Evolutionary conservation across 1,284 basidiomycete species (phyloP).

Genomic region (Leccinum fallax): DNA sequence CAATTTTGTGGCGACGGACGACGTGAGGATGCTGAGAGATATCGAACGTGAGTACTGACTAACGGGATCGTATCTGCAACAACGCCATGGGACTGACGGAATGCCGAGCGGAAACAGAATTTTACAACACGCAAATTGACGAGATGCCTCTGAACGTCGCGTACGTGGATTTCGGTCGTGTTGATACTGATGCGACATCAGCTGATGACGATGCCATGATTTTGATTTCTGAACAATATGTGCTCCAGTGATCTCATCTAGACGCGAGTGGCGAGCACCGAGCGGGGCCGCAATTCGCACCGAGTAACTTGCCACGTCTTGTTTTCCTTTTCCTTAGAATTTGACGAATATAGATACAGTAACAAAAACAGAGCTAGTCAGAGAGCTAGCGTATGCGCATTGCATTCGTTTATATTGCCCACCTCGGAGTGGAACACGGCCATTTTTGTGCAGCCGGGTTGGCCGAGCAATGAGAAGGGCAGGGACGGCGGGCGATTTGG

Average conservation of each 20-base stretch:
- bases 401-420: constrained; percentile 14
- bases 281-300: constrained; percentile 1
- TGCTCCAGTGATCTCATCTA: constrained; percentile 38
- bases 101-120: constrained; percentile 50
- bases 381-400: constrained; percentile 11
- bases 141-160: constrained; percentile 99
- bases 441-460: constrained; percentile 12
- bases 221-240: constrained; percentile 1
- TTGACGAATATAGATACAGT: not conserved
- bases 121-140: constrained; percentile 95
- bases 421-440: constrained; percentile 15
- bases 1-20: constrained; percentile 94
- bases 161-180: constrained; percentile 38
- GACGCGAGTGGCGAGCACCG: constrained; percentile 14
- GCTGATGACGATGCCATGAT: constrained; percentile 4
- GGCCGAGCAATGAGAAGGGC: constrained; percentile 9
- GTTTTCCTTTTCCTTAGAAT: not conserved
- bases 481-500: constrained; percentile 9
- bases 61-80: not conserved
- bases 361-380: constrained; percentile 17
- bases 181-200: constrained; percentile 3
- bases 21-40: constrained; percentile 93
- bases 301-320: not conserved
- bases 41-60: constrained; percentile 78
- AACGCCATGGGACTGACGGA: not conserved